Base-by-base conservation (phyloP, 202 grass and related monocot genomes). In the Carex arenaria region DNA sequence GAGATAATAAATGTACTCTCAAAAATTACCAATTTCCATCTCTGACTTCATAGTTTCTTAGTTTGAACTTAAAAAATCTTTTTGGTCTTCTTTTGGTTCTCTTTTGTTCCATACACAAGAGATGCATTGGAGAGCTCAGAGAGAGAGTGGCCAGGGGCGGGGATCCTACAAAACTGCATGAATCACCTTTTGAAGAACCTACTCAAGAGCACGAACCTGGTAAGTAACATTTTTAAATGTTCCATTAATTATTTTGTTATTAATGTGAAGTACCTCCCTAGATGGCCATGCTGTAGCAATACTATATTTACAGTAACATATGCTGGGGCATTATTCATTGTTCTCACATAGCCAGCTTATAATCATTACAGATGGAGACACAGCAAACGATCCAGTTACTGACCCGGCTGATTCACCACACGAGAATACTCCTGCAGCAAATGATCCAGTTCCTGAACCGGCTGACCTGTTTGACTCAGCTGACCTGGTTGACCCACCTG, bases 101-200 rank as follows among this genome's bases (percentile, higher is more conserved):
- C 66, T 66, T 55, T 82, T 85, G 10, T 51, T 80, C 66, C 83
- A 83, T 86, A 19, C 63, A 2, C 14, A 19, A 98, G 95, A 90
- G 85, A 89, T 98, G 92, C 81, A 83, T 98, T 82, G 82, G 83
- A 78, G 87, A 93, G 83, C 78, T 98, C 26, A 94, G 85, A 75
- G 86, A 91, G 14, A 94, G 87, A 64, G 89, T 98, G 64, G 90
- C 87, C 26, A 90, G 64, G 66, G 95, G 95, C 4, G 95, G 90
- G 32, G 95, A 98, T 83, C 92, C 87, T 79, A 90, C 95, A 79
- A 75, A 85, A 67, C 87, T 98, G 32, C 85, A 95, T 19, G 90
- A 92, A 82, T 85, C 84, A 11, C 61, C 56, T 45, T 66, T 62
- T 66, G 80, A 93, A 87, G 85, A 95, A 90, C 86, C 67, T 61